phyloP scores from a whole-genome alignment of 1,284 basidiomycete species.

The Apiotrichum gracile region DNA sequence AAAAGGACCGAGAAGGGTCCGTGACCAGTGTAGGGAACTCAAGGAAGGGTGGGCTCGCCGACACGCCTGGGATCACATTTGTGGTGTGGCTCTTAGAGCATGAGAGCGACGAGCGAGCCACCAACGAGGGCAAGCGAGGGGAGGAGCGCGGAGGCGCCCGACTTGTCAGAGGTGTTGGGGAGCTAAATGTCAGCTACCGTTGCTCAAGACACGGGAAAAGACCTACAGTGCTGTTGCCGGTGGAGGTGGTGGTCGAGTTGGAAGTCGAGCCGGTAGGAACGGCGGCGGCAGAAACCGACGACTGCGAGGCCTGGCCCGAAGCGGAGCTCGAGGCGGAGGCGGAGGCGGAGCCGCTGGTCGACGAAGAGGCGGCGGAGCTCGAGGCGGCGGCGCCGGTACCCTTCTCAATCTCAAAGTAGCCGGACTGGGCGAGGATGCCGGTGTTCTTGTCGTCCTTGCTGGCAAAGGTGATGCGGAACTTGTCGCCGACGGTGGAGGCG shows the following conservation, averaged over 20 bases:
- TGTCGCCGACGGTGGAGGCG: slow-evolving; percentile 16
- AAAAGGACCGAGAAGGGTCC: too few species aligned
- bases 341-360: slow-evolving; percentile 1
- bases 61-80: too few species aligned
- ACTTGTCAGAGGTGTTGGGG: background rate
- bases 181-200: background rate
- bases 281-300: background rate
- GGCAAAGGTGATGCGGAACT: slow-evolving; percentile 18
- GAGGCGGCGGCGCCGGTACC: slow-evolving; percentile 5
- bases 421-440: slow-evolving; percentile 40
- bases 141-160: slow-evolving; percentile 6
- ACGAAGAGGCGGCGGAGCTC: background rate
- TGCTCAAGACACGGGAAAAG: background rate
- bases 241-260: background rate
- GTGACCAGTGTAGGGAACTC: too few species aligned
- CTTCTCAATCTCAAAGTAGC: slow-evolving; percentile 32
- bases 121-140: slow-evolving; percentile 16
- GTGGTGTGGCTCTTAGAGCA: slow-evolving; percentile 5
- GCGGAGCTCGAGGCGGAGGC: slow-evolving; percentile 7
- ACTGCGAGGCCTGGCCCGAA: background rate
- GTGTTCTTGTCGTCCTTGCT: slow-evolving; percentile 23
- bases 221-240: too few species aligned
- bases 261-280: background rate
- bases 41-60: background rate
- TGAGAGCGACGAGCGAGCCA: slow-evolving; percentile 6